Percentiles rank a stretch among this genome's conserved stretches.
These are phyloP conservation scores for Pythium sukuiense DNA, from an alignment of 352 stramenopile species.

Conservation along the genomic window DNA sequence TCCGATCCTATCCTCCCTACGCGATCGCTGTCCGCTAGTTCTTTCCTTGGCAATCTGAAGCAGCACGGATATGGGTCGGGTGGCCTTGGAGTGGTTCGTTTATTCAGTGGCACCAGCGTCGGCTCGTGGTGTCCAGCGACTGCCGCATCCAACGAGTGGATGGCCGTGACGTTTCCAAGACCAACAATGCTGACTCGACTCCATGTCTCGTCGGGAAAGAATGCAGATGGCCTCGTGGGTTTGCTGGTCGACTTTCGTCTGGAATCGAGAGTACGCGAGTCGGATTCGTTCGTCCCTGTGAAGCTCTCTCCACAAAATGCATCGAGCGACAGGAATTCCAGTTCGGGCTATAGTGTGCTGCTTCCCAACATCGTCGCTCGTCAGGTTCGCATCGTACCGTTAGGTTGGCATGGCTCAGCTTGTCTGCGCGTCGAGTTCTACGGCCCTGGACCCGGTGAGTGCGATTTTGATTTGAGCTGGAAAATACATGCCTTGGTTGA, in stretches of 20 bases:
- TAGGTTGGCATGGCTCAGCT: conserved; percentile 31
- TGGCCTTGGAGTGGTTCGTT: conserved; percentile 36
- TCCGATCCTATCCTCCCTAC: conserved; percentile 19
- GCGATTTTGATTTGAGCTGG: too few relatives aligned
- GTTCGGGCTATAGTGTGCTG: conserved; percentile 13
- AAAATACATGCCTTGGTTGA: neutral
- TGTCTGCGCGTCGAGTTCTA: conserved; percentile 53
- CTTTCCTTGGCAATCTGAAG: conserved; percentile 36
- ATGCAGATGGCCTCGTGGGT: conserved; percentile 19
- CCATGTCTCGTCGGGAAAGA: conserved; percentile 27
- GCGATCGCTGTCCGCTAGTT: conserved; percentile 19
- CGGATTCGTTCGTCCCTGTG: conserved; percentile 12
- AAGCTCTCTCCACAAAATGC: neutral
- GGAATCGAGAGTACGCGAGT: conserved; percentile 6
- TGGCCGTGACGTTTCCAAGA: conserved; percentile 43
- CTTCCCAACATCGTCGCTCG: conserved; percentile 37
- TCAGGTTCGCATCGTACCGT: conserved; percentile 44
- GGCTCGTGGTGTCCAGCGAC: conserved; percentile 45
- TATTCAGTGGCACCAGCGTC: conserved; percentile 3
- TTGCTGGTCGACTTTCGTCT: conserved; percentile 19
- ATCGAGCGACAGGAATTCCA: neutral
- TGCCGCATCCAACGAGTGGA: conserved; percentile 32
- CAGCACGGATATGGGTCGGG: conserved; percentile 45
- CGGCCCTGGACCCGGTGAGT: conserved; percentile 41
- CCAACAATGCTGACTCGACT: conserved; percentile 42